Evolutionary conservation across 2,329 filamentous ascomycete genomes (phyloP), one percentile per base, ranked within the genome.

Genomic region (Paracamarosporium sp.): DNA sequence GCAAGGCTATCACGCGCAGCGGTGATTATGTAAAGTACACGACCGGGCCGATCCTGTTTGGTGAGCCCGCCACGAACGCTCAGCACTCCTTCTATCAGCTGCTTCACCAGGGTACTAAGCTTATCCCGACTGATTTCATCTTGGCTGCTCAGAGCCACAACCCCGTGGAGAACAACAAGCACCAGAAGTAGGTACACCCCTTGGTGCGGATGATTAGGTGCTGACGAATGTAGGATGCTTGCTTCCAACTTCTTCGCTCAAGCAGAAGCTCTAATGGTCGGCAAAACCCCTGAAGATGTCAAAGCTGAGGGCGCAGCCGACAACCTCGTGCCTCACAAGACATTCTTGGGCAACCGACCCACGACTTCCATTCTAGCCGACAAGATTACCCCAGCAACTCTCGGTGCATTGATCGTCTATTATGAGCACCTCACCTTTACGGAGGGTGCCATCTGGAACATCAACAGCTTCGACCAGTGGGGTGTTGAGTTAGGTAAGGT

Each of bases 61-160:
- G 95, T 75, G 95, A 99, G 85, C 95, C 95, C 53, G 96, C 93
- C 80, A 99, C 95, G 78, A 99, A 99, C 77, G 95, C 95, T 43
- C 95, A 99, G 84, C 95, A 99, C 87, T 98, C 95, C 60, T 99
- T 99, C 89, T 99, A 96, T 90, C 95, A 99, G 86, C 90, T 99
- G 46, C 88, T 99, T 58, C 95, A 99, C 85, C 95, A 99, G 81
- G 95, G 95, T 73, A 99, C 95, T 71, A 98, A 98, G 87, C 89
- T 99, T 73, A 98, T 99, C 76, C 95, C 95, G 15, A 90, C 94
- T 68, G 95, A 99, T 81, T 99, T 99, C 84, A 96, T 99, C 82
- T 84, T 99, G 70, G 95, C 95, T 36, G 93, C 92, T 64, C 87
- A 97, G 83, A 96, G 92, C 55, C 95, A 99, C 86, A 99, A 99